These are phyloP conservation scores for Penicillium egyptiacum DNA, from an alignment of 495 filamentous ascomycete species.

Conservation along the genomic window DNA sequence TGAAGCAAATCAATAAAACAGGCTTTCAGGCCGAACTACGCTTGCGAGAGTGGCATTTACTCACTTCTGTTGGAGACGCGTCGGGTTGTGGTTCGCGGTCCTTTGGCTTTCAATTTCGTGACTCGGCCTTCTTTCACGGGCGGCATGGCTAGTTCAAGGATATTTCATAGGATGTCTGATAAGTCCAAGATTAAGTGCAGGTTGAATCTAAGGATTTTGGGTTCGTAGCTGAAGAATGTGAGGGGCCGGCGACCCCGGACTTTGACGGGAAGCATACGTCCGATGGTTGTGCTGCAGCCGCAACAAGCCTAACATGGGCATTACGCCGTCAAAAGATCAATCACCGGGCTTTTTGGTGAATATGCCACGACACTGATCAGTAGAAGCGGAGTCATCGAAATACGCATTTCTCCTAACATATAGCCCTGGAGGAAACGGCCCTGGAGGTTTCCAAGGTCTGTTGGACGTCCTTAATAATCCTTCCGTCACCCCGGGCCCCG, in stretches of 20 bases:
- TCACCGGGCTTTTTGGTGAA: too few species aligned
- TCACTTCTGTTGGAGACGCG: conserved; percentile 23
- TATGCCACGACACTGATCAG: too few species aligned
- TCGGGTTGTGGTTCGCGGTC: conserved; percentile 8
- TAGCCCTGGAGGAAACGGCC: too few species aligned
- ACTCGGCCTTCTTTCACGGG: conserved; percentile 29
- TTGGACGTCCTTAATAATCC: conserved; percentile 13
- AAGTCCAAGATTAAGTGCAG: not conserved
- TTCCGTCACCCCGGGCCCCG: too few species aligned
- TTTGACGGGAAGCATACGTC: not conserved
- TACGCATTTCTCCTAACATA: too few species aligned
- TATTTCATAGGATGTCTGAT: not conserved
- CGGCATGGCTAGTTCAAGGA: conserved; percentile 15
- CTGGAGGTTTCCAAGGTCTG: too few species aligned
- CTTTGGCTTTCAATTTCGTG: conserved; percentile 20
- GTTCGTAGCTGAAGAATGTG: not conserved
- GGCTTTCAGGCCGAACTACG: not conserved
- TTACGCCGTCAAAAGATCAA: too few species aligned
- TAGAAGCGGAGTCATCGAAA: too few species aligned
- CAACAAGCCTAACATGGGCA: too few species aligned
- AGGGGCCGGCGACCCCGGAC: conserved; percentile 2
- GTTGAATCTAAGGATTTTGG: not conserved
- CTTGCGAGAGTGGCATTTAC: conserved; percentile 2
- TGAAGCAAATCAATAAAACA: not conserved
- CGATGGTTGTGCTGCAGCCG: not conserved